Evolutionary conservation across 768 basidiomycete genomes (phyloP), one percentile per base, ranked within the genome.

Genomic region (Tricholoma saponaceum): DNA sequence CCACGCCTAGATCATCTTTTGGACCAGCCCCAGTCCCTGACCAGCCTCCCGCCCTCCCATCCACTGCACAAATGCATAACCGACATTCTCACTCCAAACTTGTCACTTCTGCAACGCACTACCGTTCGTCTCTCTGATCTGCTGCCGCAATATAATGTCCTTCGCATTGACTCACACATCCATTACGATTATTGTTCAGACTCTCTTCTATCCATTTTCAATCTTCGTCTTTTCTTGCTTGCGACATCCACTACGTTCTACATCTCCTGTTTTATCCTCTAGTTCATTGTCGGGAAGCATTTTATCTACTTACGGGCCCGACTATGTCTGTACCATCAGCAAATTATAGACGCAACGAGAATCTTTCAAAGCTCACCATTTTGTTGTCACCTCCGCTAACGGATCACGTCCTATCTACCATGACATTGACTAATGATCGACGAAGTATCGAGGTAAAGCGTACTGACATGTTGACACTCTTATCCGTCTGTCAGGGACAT

Each of bases 321-420:
- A 60, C 52, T 64, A 61, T 64, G 59, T 64, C 60, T 61, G 53
- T 63, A 63, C 37, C 55, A 64, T 55, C 62, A 63, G 37, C 60
- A 49, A 55, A 61, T 59, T 55, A 64, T 58, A 61, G 62, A 64
- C 56, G 56, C 62, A 49, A 59, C 60, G 58, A 57, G 57, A 63
- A 56, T 26, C 39, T 44, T 54, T 46, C 44, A 46, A 46, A 46
- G 10, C 44, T 46, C 44, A 43, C 53, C 39, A 54, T 13, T 26
- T 26, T 25, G 23, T 13, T 47, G n/a, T 25, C 13, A 49, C 26
- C 26, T 7, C n/a, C n/a, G 30, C 22, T n/a, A 50, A 6, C 7
- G 23, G 47, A 50, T 30, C 47, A 50, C 18, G n/a, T 18, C 23
- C 12, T 43, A 10, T 43, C 20, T n/a, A 6, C 26, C 25, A 16